These are phyloP conservation scores for Calocybe gambosa DNA, from an alignment of 1,284 basidiomycete genomes.

Conservation along the genomic window DNA sequence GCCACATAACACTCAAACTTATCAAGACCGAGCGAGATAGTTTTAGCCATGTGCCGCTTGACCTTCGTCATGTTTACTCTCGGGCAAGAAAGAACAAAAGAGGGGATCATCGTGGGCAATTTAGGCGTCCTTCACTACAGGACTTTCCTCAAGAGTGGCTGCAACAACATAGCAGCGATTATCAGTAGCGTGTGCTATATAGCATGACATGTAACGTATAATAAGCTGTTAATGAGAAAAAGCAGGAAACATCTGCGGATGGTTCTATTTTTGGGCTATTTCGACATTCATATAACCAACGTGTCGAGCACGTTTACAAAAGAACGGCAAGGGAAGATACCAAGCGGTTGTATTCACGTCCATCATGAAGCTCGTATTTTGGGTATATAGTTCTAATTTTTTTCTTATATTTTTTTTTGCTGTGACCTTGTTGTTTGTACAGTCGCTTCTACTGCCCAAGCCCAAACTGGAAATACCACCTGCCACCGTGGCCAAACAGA, in stretches of 20 bases:
- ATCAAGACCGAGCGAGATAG: conserved; percentile 43
- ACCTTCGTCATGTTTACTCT: conserved; percentile 69
- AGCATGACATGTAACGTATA: too few relatives aligned
- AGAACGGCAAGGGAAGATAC: not conserved
- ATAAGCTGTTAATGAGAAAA: conserved; percentile 1
- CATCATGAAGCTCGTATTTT: conserved; percentile 18
- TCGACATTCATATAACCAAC: not conserved
- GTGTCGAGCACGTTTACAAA: conserved; percentile 9
- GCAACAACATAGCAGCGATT: conserved; percentile 24
- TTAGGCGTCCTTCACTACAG: conserved; percentile 54
- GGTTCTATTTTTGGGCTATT: conserved; percentile 1
- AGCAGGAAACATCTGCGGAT: not conserved
- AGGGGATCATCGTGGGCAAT: conserved; percentile 58
- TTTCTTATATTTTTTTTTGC: conserved; percentile 1
- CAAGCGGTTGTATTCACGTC: not conserved
- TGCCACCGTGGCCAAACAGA: conserved; percentile 37
- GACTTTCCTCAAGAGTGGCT: conserved; percentile 85
- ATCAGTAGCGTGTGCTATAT: not conserved
- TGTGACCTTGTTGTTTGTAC: conserved; percentile 12
- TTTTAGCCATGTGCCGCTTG: conserved; percentile 66
- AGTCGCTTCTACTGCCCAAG: conserved; percentile 35
- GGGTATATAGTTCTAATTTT: conserved; percentile 15
- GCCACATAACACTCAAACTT: conserved; percentile 3
- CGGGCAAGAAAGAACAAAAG: conserved; percentile 64
- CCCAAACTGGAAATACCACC: conserved; percentile 30